Evolutionary conservation across 352 stramenopile genomes (phyloP), one percentile per base, ranked within the genome.

Genomic region (Phytophthora sansomeana): DNA sequence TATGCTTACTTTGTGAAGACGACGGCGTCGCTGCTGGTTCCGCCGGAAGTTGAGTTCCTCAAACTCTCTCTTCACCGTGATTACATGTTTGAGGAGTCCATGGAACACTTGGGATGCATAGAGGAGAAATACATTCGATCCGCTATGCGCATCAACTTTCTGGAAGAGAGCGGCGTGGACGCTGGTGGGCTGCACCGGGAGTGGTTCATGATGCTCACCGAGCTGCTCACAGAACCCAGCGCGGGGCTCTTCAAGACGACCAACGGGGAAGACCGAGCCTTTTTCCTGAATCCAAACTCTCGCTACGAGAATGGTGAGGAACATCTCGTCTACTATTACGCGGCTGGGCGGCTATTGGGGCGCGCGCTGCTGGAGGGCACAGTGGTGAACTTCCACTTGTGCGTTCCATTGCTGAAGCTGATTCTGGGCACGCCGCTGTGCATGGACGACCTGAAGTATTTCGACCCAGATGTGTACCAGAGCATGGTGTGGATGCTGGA

Each of bases 371-470:
- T 94, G 1, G 97, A 99, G 66, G 87, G 94, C 33, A 96, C 98
- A 53, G 80, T 99, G 21, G 89, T 99, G 0, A 85, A 90, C 47
- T 97, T 97, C 41, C 97, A 99, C 67, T 85, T 99, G 71, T 91
- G 96, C 3, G 75, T 96, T 16, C 93, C 97, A 28, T 74, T 99
- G 36, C 98, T 99, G 72, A 99, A 99, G 80, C 91, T 99, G 61
- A 92, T 99, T 30, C 74, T 99, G 14, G 96, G 93, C 1, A 98
- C 95, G 56, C 97, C 97, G 4, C 80, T 99, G 47, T 93, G 85
- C 13, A 92, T 99, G 26, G 81, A 91, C 19, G 97, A 99, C 76
- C 73, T 99, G 6, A 88, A 98, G 72, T 85, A 89, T 53, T 77
- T 87, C n/a, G 81, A 93, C 50, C 76, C 83, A 0, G 82, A 88